Evolutionary conservation across 1,284 basidiomycete genomes (phyloP).

Genomic region (Uromyces viciae-fabae): DNA sequence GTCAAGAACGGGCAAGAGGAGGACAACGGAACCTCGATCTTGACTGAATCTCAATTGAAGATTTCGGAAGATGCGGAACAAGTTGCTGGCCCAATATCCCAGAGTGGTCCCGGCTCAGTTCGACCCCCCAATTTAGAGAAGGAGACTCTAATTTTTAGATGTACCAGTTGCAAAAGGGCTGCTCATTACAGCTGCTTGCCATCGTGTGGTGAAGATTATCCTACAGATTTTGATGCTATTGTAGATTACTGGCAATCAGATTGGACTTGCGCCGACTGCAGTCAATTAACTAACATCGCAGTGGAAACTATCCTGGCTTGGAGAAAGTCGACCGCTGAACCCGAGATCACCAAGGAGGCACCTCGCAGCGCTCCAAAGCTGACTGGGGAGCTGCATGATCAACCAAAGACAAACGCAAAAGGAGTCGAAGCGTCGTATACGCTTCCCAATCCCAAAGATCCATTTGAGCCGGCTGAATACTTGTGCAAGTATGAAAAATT

Average conservation of each 20-base stretch:
- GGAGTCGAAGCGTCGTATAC: slow-evolving; percentile 60
- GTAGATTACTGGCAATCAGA: slow-evolving; percentile 53
- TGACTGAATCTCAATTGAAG: slow-evolving; percentile 3
- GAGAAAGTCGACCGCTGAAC: slow-evolving; percentile 57
- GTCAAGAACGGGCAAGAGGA: background rate
- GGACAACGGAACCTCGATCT: background rate
- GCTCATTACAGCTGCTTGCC: slow-evolving; percentile 67
- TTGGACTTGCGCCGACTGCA: slow-evolving; percentile 78
- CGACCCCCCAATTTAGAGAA: background rate
- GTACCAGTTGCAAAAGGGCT: slow-evolving; percentile 71
- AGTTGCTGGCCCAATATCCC: background rate
- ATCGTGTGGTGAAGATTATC: slow-evolving; percentile 59
- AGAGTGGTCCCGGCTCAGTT: slow-evolving; percentile 17
- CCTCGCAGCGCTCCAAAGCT: slow-evolving; percentile 46
- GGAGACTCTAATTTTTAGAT: slow-evolving; percentile 66
- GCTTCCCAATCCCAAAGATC: slow-evolving; percentile 56
- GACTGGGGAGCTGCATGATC: slow-evolving; percentile 28
- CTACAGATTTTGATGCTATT: slow-evolving; percentile 64
- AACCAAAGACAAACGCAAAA: slow-evolving; percentile 56
- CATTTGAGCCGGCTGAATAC: slow-evolving; percentile 70
- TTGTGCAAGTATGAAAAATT: slow-evolving; percentile 78
- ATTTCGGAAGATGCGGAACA: background rate
- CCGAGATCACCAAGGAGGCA: slow-evolving; percentile 15
- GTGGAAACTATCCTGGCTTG: slow-evolving; percentile 88
- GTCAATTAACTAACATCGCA: slow-evolving; percentile 63